phyloP scores from a whole-genome alignment of 2,329 filamentous ascomycete species.

The Aspergillus brunneoviolaceus region DNA sequence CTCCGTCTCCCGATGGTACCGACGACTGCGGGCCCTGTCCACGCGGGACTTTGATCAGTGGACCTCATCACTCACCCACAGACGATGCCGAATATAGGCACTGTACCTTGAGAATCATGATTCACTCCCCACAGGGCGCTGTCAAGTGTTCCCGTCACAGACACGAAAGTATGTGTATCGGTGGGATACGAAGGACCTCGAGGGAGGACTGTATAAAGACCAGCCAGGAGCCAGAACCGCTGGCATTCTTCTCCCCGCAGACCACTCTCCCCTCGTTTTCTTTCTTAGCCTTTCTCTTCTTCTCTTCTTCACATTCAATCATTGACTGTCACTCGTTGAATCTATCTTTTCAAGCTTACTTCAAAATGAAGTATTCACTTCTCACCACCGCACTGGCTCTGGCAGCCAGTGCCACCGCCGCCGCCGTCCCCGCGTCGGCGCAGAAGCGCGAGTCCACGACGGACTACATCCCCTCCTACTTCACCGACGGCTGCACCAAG shows the following conservation, averaged over 20 bases:
- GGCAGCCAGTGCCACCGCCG: background rate
- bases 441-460: background rate
- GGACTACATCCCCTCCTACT: background rate
- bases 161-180: background rate
- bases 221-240: background rate
- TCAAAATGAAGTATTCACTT: background rate
- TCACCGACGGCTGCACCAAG: slow-evolving; percentile 1
- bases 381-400: background rate
- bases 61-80: background rate
- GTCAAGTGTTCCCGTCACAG: background rate
- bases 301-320: background rate
- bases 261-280: background rate
- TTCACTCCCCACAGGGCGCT: background rate
- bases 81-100: background rate
- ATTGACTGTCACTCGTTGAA: background rate
- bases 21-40: background rate
- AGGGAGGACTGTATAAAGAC: background rate
- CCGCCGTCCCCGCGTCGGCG: background rate
- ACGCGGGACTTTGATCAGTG: background rate
- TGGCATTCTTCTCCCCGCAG: background rate
- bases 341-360: background rate
- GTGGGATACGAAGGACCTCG: background rate
- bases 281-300: background rate
- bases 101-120: background rate
- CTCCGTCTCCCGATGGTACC: background rate